Evolutionary conservation across 495 filamentous ascomycete species (phyloP).

Genomic region (Penicillium ucsense): DNA sequence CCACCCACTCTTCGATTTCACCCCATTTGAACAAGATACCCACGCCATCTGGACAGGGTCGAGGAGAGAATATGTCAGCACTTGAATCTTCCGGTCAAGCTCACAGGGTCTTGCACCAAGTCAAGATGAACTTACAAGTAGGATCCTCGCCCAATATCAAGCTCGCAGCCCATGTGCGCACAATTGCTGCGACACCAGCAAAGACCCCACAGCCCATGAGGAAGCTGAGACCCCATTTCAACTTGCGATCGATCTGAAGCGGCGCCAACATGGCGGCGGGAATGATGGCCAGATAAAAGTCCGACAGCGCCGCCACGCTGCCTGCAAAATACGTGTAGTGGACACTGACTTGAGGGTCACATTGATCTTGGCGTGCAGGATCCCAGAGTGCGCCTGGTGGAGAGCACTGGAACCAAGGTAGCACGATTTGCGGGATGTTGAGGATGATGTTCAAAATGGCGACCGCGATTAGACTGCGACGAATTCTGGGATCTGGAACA

Average conservation of each 20-base stretch:
- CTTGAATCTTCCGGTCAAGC: too few relatives aligned
- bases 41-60: conserved; percentile 8
- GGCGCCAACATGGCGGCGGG: conserved; percentile 15
- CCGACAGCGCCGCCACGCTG: conserved; percentile 14
- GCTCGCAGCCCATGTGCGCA: conserved; percentile 18
- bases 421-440: conserved; percentile 14
- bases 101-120: too few relatives aligned
- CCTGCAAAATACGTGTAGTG: conserved; percentile 19
- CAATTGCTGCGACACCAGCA: conserved; percentile 16
- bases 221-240: conserved; percentile 20
- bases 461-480: conserved; percentile 15
- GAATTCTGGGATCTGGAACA: conserved; percentile 14
- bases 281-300: conserved; percentile 17
- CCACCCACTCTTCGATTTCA: conserved; percentile 20
- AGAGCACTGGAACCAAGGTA: conserved; percentile 19
- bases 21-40: conserved; percentile 17
- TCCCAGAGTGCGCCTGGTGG: conserved; percentile 16
- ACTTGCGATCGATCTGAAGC: conserved; percentile 14
- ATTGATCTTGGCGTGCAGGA: conserved; percentile 10
- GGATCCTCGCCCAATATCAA: conserved; percentile 14
- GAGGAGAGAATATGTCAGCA: too few relatives aligned
- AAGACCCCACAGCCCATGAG: conserved; percentile 20
- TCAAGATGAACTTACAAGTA: conserved; percentile 9
- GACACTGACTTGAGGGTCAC: conserved; percentile 15
- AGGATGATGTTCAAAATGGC: conserved; percentile 15